Evolutionary conservation across 139 green algal genomes (phyloP), one percentile per base, ranked within the genome.

Genomic region (Micractinium sp.): DNA sequence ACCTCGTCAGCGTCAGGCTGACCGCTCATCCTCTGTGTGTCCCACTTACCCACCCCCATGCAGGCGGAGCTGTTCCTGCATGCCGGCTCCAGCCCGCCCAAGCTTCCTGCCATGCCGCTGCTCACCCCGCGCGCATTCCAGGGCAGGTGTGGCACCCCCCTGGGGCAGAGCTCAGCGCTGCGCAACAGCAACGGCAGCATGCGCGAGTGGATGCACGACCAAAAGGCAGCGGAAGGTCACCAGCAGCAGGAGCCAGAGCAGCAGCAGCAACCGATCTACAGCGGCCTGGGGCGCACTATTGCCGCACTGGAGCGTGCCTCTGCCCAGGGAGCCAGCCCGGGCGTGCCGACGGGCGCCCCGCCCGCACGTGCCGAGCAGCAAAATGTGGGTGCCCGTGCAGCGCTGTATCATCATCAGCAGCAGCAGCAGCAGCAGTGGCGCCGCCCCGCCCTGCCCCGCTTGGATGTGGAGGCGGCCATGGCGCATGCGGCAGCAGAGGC

Each of bases 401-500:
- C n/a, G n/a, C n/a, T n/a, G n/a, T 12, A 25, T 5, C 12, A 25
- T 27, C 14, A 71, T 25, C 63, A 71, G 63, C 63, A 71, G 63
- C 63, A 77, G 31, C 22, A 29, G 25, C 79, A 83, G 39, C 78
- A 85, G 47, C 79, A 20, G 20, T 53, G 53, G 36, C 63, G 66
- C 27, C 82, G 82, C 61, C 82, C 82, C 7, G 38, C 35, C 35
- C 82, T 87, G 63, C 82, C 82, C 0, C 82, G 25, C 5, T 36
- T 87, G 66, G 82, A 87, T 31, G 36, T 87, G 27, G 38, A 23
- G 29, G 82, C 82, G 0, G 82, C 82, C 1, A 67, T 67, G 14
- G 82, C 82, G 27, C 61, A 73, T 13, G 82, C 82, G 29, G 82
- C 82, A 22, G 82, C 82, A 75, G 82, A 87, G 82, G 82, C 82